These are phyloP conservation scores for Podospora fimiseda DNA, from an alignment of 495 filamentous ascomycete species.

Conservation along the genomic window DNA sequence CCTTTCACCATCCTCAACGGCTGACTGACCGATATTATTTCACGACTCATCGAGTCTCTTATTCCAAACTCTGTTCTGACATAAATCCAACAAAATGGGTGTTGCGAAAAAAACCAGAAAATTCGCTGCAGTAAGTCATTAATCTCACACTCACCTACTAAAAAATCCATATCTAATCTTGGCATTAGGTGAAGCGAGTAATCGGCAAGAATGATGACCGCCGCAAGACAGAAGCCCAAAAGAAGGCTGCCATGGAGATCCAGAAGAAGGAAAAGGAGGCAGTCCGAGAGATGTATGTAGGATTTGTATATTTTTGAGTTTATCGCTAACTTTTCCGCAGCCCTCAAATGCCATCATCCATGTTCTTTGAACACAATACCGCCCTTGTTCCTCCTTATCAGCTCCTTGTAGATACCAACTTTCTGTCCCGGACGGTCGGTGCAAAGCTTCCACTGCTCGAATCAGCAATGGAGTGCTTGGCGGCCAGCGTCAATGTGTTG, in stretches of 20 bases:
- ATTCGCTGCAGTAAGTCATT: too few species aligned
- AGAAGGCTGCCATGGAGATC: conserved; percentile 42
- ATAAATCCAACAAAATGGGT: too few species aligned
- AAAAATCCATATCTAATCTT: too few species aligned
- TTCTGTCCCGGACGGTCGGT: conserved; percentile 84
- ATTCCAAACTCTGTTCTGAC: too few species aligned
- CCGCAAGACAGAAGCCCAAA: conserved; percentile 53
- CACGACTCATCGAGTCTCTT: too few species aligned
- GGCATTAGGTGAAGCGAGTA: conserved; percentile 59
- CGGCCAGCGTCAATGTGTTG: conserved; percentile 60
- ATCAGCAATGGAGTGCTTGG: conserved; percentile 69
- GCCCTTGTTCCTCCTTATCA: conserved; percentile 62
- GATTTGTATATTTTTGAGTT: background rate
- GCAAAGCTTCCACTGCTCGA: conserved; percentile 82
- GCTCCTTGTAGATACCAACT: conserved; percentile 70
- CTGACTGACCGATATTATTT: too few species aligned
- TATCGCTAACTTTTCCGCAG: conserved; percentile 24
- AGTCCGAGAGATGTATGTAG: conserved; percentile 59
- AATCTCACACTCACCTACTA: too few species aligned
- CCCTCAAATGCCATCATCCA: conserved; percentile 70
- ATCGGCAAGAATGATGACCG: conserved; percentile 58
- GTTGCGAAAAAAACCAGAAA: too few species aligned
- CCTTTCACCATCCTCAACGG: too few species aligned
- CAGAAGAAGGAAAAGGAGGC: conserved; percentile 54
- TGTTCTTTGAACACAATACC: conserved; percentile 95